Evolutionary conservation across 108 stramenopile genomes (phyloP).

Genomic region (Epithemia pelagica): DNA sequence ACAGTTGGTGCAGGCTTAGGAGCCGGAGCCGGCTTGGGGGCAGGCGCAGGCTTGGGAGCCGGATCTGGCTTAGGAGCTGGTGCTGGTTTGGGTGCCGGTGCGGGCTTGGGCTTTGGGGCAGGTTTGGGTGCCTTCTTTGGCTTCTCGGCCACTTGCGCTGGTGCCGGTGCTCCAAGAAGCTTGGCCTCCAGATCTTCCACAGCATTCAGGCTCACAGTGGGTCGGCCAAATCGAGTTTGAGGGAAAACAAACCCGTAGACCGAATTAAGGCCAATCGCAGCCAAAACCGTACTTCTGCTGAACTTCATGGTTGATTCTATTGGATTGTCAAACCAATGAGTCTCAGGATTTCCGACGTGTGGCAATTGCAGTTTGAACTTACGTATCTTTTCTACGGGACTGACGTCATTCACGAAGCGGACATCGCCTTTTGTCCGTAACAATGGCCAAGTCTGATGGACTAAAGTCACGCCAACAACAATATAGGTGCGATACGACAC

Average conservation of each 20-base stretch:
- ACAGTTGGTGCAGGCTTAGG: slow-evolving; percentile 20
- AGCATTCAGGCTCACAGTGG: slow-evolving; percentile 21
- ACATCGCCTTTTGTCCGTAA: no score
- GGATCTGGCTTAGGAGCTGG: slow-evolving; percentile 28
- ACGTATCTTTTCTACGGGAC: not conserved
- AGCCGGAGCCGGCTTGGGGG: slow-evolving; percentile 31
- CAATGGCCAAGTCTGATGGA: no score
- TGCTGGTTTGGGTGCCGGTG: slow-evolving; percentile 29
- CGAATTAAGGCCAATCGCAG: slow-evolving; percentile 35
- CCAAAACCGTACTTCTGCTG: slow-evolving; percentile 45
- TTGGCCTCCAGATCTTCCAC: slow-evolving; percentile 38
- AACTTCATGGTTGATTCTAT: slow-evolving; percentile 56
- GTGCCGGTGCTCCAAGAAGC: slow-evolving; percentile 22
- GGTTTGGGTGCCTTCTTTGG: slow-evolving; percentile 17
- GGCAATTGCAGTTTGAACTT: not conserved
- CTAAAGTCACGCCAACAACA: no score
- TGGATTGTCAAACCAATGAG: no score
- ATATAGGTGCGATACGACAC: no score
- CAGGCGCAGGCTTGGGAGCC: slow-evolving; percentile 15
- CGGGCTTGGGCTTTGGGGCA: slow-evolving; percentile 20
- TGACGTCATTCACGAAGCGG: slow-evolving; percentile 1
- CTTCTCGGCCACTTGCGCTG: slow-evolving; percentile 1
- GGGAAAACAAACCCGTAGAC: slow-evolving; percentile 41
- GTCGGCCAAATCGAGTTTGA: slow-evolving; percentile 17
- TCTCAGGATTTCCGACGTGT: no score